phyloP scores from a whole-genome alignment of 2,329 filamentous ascomycete species.

The Colletotrichum sp. region DNA sequence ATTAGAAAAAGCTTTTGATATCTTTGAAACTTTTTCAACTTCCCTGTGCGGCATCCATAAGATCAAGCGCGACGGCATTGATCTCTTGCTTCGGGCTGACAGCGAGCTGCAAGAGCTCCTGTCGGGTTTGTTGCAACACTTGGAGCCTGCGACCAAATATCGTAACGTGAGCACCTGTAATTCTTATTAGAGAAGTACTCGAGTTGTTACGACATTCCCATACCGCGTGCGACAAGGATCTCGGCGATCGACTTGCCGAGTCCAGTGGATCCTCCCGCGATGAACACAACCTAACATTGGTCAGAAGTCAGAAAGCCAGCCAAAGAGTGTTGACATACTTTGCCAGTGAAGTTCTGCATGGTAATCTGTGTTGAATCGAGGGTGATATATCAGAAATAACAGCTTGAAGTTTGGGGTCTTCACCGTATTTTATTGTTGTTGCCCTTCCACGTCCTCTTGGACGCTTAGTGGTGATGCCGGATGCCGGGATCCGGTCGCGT shows the following conservation, averaged over 20 bases:
- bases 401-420: neutral
- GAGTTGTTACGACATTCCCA: neutral
- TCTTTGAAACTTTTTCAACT: neutral
- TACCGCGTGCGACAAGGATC: neutral
- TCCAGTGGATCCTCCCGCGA: conserved; percentile 27
- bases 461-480: neutral
- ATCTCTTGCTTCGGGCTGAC: neutral
- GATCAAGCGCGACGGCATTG: neutral
- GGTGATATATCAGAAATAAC: neutral
- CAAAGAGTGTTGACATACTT: neutral
- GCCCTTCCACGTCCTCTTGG: neutral
- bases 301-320: neutral
- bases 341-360: neutral
- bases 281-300: conserved; percentile 24
- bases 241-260: conserved; percentile 31
- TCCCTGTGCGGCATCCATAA: neutral
- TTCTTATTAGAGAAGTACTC: neutral
- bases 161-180: neutral
- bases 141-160: neutral
- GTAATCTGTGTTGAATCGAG: neutral
- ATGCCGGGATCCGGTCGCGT: neutral
- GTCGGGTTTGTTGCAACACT: neutral
- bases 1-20: neutral
- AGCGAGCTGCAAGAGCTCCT: neutral
- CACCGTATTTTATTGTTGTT: neutral